Evolutionary conservation across 495 filamentous ascomycete genomes (phyloP), one percentile per base, ranked within the genome.

Genomic region (Penicillium cinerascens): DNA sequence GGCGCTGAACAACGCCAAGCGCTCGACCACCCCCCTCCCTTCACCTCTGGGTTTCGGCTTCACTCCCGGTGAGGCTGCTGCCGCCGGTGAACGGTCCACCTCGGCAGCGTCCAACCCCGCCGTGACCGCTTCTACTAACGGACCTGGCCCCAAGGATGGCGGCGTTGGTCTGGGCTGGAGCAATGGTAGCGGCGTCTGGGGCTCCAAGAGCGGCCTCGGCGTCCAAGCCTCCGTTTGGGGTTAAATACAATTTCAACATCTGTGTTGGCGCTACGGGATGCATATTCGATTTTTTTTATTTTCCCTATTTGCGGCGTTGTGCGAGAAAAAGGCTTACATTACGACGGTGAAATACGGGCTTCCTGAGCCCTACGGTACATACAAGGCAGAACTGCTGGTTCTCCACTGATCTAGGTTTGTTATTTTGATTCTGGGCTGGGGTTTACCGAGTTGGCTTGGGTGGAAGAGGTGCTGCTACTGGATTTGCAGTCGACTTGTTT

Each of bases 11-110:
- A 96, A 51, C 21, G 37, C 37, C 37, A 40, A 95, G 78, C 87
- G 91, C 22, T 87, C 91, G 1, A 95, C 87, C 4, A 95, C 92
- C 15, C 91, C 93, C 47, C 78, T 97, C 18, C 88, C 91, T 20
- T 96, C 92, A 25, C 92, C 93, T 4, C 70, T 97, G 33, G 70
- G 73, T 17, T 91, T 91, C 59, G 85, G 89, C 15, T 88, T 91
- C 64, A 84, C 80, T 7, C 63, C 78, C 21, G 69, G 70, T 49
- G 83, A 87, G 47, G 69, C 64, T 21, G 66, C 70, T 11, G 69
- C 70, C 27, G 63, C 64, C 35, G 59, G 56, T 11, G 85, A 88
- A 55, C 78, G 82, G 47, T 78, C 82, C 23, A 73, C 77, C 9
- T 86, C 85, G 11, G 75, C 85, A 6, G 76, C 82, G 7, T 82